Evolutionary conservation across 169 alveolate species (phyloP).

Genomic region (Ichthyophthirius multifiliis): DNA sequence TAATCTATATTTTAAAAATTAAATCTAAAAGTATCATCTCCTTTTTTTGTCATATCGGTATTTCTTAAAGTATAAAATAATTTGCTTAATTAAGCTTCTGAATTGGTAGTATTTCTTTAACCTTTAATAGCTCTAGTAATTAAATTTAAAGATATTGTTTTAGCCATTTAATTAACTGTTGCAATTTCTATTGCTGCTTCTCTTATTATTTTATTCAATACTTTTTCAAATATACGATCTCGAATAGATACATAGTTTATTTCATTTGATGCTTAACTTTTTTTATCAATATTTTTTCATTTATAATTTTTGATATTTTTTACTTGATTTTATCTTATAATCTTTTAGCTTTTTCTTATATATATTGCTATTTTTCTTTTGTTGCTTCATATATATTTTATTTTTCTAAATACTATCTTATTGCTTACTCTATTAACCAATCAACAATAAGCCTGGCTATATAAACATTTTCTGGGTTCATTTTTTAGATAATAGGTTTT

Average conservation of each 20-base stretch:
- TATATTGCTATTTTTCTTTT: neutral
- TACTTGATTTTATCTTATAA: neutral
- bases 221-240: neutral
- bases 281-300: neutral
- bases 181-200: slow-evolving; percentile 14
- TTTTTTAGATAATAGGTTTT: slow-evolving; percentile 12
- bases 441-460: slow-evolving; percentile 21
- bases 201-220: neutral
- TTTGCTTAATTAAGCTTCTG: neutral
- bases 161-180: slow-evolving; percentile 16
- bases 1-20: neutral
- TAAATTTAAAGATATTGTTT: slow-evolving; percentile 7
- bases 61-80: slow-evolving; percentile 2
- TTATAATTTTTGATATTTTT: no score
- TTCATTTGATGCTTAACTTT: neutral
- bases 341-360: neutral
- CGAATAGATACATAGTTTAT: neutral
- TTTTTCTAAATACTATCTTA: neutral
- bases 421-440: neutral
- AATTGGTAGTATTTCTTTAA: neutral
- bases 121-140: neutral
- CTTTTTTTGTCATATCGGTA: neutral
- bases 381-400: neutral
- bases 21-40: neutral
- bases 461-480: slow-evolving; percentile 37